phyloP scores from a whole-genome alignment of 345 rosid genomes.

The Acer yangbiense region DNA sequence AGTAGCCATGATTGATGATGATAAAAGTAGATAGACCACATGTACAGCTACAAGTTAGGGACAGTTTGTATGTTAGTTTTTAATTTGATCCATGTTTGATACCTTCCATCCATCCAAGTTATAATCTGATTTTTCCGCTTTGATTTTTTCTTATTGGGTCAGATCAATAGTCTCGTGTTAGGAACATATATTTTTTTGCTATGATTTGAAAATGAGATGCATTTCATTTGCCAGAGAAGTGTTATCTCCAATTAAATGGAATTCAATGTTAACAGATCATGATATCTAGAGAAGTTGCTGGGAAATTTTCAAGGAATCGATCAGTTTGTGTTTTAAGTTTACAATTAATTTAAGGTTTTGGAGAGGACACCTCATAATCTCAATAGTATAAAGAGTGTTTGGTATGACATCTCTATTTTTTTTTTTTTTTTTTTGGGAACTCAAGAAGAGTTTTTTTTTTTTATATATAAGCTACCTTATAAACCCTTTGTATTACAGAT shows the following conservation, averaged over 20 bases:
- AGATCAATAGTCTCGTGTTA: neutral
- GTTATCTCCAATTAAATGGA: neutral
- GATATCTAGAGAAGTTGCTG: no score
- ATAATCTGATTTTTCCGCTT: neutral
- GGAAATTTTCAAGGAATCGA: no score
- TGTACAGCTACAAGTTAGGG: slow-evolving; percentile 36
- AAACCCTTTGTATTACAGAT: no score
- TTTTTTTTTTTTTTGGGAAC: no score
- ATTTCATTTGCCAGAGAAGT: no score
- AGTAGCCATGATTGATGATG: slow-evolving; percentile 5
- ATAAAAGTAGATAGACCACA: slow-evolving; percentile 20
- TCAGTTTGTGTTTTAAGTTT: no score
- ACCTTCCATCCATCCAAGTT: slow-evolving; percentile 23
- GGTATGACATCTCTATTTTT: no score
- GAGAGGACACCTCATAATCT: no score
- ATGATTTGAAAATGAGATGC: neutral
- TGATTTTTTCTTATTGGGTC: neutral
- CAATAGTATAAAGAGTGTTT: no score
- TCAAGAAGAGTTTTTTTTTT: no score
- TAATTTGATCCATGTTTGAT: slow-evolving; percentile 20
- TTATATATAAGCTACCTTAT: no score
- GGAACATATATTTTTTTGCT: neutral
- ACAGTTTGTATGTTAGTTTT: slow-evolving; percentile 18
- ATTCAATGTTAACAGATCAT: neutral
- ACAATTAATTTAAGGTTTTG: no score